Base-by-base conservation (phyloP, 306 rosid genomes). In the Cucurbita moschata region DNA sequence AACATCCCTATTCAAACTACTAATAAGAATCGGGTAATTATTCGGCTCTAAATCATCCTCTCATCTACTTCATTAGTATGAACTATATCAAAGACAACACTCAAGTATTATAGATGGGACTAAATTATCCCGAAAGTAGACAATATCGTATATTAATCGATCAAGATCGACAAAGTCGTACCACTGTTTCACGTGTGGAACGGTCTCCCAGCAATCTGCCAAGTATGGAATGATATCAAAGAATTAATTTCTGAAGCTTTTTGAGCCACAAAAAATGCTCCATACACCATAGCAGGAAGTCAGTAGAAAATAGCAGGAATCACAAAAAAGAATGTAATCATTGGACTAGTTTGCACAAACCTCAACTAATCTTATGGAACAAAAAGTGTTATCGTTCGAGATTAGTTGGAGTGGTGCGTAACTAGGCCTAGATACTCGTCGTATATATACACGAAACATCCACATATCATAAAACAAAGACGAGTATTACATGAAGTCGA, bases 181-280 rank as follows among this genome's bases (percentile, higher is more conserved):
- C 98, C 99, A 94, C 85, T 87, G 83, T 61, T 89, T 86, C 68
- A 94, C 81, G 73, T 89, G 97, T 37, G 79, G 37, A 61, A 90
- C 86, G 43, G 77, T 52, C 64, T 18, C 85, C 99, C 99, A 94
- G 87, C 99, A 94, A 84, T 39, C 98, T 94, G 92, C 81, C 83
- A 90, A 82, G 81, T 55, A 78, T 46, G 30, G 73, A 81, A 74
- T 44, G 71, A 72, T 47, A 47, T 68, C 19, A n/a, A 47, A 69
- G 55, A 46, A 49, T 47, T 15, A 14, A 47, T 35, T 68, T 13
- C 7, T 68, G 40, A 47, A 46, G 56, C 56, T 68, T 23, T 52
- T 6, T 16, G 57, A 52, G 21, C 57, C 57, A 52, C 21, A 16
- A 52, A 16, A 52, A 6, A 52, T 16, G 9, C 21, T 5, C 21